Percentiles rank a stretch among this genome's conserved stretches.
These are phyloP conservation scores for Mycena sp. DNA, from an alignment of 1,284 basidiomycete species.

Conservation along the genomic window DNA sequence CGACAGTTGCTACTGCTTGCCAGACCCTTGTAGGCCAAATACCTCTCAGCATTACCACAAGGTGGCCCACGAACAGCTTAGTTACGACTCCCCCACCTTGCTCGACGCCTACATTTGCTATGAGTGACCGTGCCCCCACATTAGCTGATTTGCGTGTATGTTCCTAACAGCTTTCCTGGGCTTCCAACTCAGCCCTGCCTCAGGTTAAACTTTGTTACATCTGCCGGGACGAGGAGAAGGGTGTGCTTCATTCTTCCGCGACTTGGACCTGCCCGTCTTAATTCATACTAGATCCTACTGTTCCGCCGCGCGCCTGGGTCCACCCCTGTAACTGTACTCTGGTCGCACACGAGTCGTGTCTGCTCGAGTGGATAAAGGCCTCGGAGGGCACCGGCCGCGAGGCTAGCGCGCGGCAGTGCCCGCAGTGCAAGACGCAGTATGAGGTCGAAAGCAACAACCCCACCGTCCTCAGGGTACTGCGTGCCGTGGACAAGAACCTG, in stretches of 20 bases:
- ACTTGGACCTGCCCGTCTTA: neutral
- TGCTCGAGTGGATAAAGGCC: slow-evolving; percentile 79
- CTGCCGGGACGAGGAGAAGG: slow-evolving; percentile 74
- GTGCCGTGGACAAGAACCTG: slow-evolving; percentile 57
- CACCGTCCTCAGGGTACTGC: slow-evolving; percentile 56
- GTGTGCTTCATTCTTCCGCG: slow-evolving; percentile 9
- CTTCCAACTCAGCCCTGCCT: slow-evolving; percentile 1
- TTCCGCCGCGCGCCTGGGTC: slow-evolving; percentile 67
- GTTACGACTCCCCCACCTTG: neutral
- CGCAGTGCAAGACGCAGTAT: slow-evolving; percentile 76
- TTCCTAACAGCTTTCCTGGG: slow-evolving; percentile 1
- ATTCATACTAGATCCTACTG: slow-evolving; percentile 17
- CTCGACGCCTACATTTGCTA: neutral
- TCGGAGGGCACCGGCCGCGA: slow-evolving; percentile 67
- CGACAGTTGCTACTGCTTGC: too few species aligned
- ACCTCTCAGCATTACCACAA: too few species aligned
- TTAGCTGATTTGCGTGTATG: slow-evolving; percentile 56
- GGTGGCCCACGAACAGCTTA: too few species aligned
- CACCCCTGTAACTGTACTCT: slow-evolving; percentile 85
- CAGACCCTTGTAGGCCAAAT: neutral
- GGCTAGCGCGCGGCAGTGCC: slow-evolving; percentile 76
- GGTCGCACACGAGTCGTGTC: slow-evolving; percentile 80
- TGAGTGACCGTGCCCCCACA: slow-evolving; percentile 43
- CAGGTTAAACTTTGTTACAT: slow-evolving; percentile 83
- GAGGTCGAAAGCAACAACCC: slow-evolving; percentile 72